Evolutionary conservation across 2,329 filamentous ascomycete species (phyloP).

Genomic region (Fusarium cicatricum): DNA sequence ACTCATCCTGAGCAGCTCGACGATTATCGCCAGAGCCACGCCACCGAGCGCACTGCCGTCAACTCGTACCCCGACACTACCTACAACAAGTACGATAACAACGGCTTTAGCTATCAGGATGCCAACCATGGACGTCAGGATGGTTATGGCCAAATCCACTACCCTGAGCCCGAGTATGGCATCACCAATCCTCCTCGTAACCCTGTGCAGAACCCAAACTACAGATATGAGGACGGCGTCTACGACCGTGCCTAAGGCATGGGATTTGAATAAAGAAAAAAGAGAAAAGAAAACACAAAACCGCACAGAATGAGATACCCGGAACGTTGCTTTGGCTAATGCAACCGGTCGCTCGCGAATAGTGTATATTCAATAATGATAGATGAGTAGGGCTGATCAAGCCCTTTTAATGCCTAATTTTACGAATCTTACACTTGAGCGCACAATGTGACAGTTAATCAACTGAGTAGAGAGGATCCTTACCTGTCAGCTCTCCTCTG

Average conservation of each 20-base stretch:
- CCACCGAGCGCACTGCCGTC: constrained; percentile 49
- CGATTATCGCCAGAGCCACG: constrained; percentile 52
- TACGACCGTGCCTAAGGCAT: constrained; percentile 42
- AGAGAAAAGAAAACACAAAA: not conserved
- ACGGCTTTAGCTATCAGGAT: constrained; percentile 39
- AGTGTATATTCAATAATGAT: constrained; percentile 13
- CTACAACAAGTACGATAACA: constrained; percentile 41
- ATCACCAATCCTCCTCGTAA: constrained; percentile 15
- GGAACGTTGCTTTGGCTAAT: constrained; percentile 13
- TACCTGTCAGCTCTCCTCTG: no score
- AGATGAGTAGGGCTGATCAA: constrained; percentile 6
- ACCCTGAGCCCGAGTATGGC: constrained; percentile 37
- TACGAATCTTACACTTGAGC: not conserved
- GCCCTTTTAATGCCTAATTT: constrained; percentile 34
- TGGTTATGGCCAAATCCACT: constrained; percentile 42
- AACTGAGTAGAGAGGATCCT: no score
- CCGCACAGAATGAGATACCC: constrained; percentile 26
- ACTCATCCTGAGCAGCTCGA: constrained; percentile 52
- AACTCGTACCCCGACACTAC: constrained; percentile 38
- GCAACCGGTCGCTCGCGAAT: constrained; percentile 19
- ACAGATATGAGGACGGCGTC: constrained; percentile 51
- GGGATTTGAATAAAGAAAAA: not conserved
- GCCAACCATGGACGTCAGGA: constrained; percentile 34
- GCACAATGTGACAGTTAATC: not conserved
- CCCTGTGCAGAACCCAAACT: constrained; percentile 26